Evolutionary conservation across 768 basidiomycete species (phyloP), one percentile per base, ranked within the genome.

Genomic region (Dentipellis fragilis): DNA sequence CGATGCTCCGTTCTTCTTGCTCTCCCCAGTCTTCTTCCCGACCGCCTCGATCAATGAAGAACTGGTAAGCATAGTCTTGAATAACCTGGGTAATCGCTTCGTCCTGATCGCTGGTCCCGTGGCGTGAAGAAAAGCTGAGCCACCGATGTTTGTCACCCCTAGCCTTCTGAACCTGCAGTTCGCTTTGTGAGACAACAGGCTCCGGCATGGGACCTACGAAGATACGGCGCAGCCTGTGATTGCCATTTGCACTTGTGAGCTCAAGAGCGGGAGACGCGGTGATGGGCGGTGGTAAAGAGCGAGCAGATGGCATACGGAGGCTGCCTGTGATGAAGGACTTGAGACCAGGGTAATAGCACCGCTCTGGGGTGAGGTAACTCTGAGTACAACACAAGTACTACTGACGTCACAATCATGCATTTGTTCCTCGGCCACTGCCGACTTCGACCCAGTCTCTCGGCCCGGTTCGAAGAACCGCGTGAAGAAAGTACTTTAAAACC

Each of bases 131-230:
- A 8, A 61, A 21, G 29, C 51, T 45, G 21, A 49, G 19, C 19
- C 47, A 49, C 14, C 59, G 57, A 5, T 29, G 42, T 61, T 51
- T 57, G 62, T 62, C 58, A 56, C 12, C 19, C 12, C n/a, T 21
- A 14, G 58, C 22, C 56, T 51, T 49, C 49, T 34, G 35, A 55
- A 38, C 10, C 21, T 35, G 35, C 14, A 29, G 57, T 17, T 60
- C 53, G n/a, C 63, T 54, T 40, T 70, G 64, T n/a, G 65, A 66
- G 54, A 80, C 68, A 55, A 81, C 73, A 55, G 75, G 79, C 63
- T 84, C 81, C 11, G 87, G 88, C 73, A 90, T 76, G 3, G 89
- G 85, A 0, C 89, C 89, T 46, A 92, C 73, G 68, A 90, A 90
- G 52, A 84, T 67, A 34, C 89, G 77, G 54, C 73, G 73, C 57